Conservation (phyloP, 1,139 yeast genomes). For the Sugiyamaella sp. region DNA sequence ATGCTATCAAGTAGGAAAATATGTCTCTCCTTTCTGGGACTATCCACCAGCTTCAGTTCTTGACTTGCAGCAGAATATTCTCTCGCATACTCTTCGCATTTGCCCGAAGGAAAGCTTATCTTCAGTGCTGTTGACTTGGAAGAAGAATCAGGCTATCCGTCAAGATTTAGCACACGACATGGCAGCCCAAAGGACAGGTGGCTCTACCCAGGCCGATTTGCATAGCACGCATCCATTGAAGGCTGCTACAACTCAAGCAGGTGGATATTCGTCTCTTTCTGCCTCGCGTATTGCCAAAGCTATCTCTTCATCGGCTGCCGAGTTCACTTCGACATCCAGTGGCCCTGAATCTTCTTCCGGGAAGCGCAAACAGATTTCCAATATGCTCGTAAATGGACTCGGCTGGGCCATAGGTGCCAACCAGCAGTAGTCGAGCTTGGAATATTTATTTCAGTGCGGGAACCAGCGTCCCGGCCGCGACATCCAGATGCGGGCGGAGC, state of each 20-base stretch:
- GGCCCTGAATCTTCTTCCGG: constrained; percentile 24
- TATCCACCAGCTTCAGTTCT: constrained; percentile 40
- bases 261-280: constrained; percentile 15
- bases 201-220: not conserved
- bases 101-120: constrained; percentile 42
- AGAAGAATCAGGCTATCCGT: constrained; percentile 32
- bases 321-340: constrained; percentile 22
- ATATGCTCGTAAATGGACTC: constrained; percentile 57
- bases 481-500: not conserved
- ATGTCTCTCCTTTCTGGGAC: constrained; percentile 53
- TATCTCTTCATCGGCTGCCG: constrained; percentile 33
- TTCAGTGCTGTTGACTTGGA: constrained; percentile 42
- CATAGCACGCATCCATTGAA: not conserved
- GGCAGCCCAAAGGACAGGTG: not conserved
- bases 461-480: no score
- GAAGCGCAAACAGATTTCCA: constrained; percentile 53
- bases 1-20: constrained; percentile 62
- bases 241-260: not conserved
- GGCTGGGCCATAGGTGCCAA: constrained; percentile 73
- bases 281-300: constrained; percentile 34
- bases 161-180: constrained; percentile 5
- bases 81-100: constrained; percentile 48
- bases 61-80: constrained; percentile 50
- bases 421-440: constrained; percentile 14
- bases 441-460: constrained; percentile 9